Conservation (phyloP, 2,329 filamentous ascomycete species). For the Ophiocordyceps camponoti-saundersi region DNA sequence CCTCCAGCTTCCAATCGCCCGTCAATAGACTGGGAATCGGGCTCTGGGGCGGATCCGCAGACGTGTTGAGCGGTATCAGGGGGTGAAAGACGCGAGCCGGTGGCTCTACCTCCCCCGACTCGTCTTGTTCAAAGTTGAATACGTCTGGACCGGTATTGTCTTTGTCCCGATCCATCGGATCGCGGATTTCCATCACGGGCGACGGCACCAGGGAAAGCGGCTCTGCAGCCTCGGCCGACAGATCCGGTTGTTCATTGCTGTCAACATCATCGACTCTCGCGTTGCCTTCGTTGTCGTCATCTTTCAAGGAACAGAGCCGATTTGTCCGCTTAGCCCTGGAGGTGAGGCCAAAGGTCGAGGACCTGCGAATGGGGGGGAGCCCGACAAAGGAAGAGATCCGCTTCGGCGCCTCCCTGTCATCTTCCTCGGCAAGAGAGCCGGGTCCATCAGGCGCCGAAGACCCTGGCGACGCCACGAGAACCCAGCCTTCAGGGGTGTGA, state of each 20-base stretch:
- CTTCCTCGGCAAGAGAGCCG: slow-evolving; percentile 1
- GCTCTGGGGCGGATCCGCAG: slow-evolving; percentile 10
- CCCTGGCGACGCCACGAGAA: slow-evolving; percentile 12
- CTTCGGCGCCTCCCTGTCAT: slow-evolving; percentile 12
- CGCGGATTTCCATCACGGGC: background rate
- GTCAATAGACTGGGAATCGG: slow-evolving; percentile 24
- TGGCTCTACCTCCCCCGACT: background rate
- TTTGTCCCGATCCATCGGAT: background rate
- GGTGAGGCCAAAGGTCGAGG: slow-evolving; percentile 35
- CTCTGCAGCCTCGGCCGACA: background rate
- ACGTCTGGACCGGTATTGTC: background rate
- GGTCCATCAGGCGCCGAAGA: background rate
- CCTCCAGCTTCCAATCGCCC: slow-evolving; percentile 35
- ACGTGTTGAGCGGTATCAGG: background rate
- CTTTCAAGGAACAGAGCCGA: slow-evolving; percentile 14
- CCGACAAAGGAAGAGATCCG: slow-evolving; percentile 35
- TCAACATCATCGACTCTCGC: background rate
- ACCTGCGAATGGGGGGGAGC: slow-evolving; percentile 39
- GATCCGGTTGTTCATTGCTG: background rate
- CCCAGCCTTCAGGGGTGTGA: slow-evolving; percentile 11
- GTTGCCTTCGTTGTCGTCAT: slow-evolving; percentile 6
- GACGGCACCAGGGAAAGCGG: background rate
- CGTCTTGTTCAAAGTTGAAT: background rate
- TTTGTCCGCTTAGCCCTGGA: slow-evolving; percentile 16
- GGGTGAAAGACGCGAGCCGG: background rate